phyloP scores from a whole-genome alignment of 176 grass and related monocot genomes.

The Triticum dicoccoides region DNA sequence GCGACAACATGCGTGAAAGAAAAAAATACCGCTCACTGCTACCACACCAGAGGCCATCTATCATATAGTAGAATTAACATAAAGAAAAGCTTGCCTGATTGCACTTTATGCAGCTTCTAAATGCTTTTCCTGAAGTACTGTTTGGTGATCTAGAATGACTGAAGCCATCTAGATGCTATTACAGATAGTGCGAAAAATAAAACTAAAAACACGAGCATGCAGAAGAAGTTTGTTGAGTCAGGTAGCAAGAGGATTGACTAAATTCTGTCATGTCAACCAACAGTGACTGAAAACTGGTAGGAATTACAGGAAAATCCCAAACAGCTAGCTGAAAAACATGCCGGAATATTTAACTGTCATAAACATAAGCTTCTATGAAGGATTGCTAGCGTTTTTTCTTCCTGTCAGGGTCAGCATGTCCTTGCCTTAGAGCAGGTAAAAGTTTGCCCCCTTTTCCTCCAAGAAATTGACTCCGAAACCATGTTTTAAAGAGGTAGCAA shows the following conservation, averaged over 20 bases:
- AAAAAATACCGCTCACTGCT: neutral
- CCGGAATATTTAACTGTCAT: neutral
- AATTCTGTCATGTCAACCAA: constrained; percentile 43
- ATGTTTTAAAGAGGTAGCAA: neutral
- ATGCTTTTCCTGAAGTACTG: neutral
- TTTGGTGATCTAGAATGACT: neutral
- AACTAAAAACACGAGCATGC: neutral
- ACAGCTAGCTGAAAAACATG: neutral
- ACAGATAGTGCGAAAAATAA: neutral
- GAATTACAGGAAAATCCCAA: constrained; percentile 39
- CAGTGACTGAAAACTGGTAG: constrained; percentile 28
- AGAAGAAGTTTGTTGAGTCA: constrained; percentile 28
- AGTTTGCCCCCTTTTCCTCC: constrained; percentile 29
- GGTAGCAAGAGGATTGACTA: constrained; percentile 42
- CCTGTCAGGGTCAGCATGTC: constrained; percentile 19
- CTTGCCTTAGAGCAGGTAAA: constrained; percentile 43
- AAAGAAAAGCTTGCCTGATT: neutral
- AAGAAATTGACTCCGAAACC: constrained; percentile 33
- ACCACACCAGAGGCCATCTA: neutral
- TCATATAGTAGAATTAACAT: neutral
- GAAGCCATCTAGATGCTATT: constrained; percentile 15
- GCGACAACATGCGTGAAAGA: neutral
- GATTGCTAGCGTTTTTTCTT: constrained; percentile 16
- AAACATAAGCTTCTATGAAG: constrained; percentile 27
- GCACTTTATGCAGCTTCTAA: neutral